phyloP scores from a whole-genome alignment of 495 filamentous ascomycete species.

The Astrothelium subdiscretum region DNA sequence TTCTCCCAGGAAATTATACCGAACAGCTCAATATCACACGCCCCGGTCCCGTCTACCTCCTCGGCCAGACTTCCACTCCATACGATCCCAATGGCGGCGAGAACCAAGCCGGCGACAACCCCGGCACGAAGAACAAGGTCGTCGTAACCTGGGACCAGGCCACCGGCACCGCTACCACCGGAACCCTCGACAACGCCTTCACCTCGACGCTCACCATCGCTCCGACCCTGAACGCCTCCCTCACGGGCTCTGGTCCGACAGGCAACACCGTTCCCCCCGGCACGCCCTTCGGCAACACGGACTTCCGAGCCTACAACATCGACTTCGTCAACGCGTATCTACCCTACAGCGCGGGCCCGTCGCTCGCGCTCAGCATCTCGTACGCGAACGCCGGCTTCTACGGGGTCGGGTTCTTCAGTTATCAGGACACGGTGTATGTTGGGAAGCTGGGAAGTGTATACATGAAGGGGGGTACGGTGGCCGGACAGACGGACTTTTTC shows the following conservation, averaged over 20 bases:
- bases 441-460: slow-evolving; percentile 51
- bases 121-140: slow-evolving; percentile 36
- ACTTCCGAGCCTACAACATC: slow-evolving; percentile 50
- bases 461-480: slow-evolving; percentile 41
- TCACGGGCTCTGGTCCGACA: slow-evolving; percentile 44
- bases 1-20: slow-evolving; percentile 42
- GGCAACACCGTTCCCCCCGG: slow-evolving; percentile 44
- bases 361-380: slow-evolving; percentile 43
- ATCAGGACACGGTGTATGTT: slow-evolving; percentile 52
- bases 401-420: slow-evolving; percentile 44
- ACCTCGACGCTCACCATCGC: slow-evolving; percentile 44
- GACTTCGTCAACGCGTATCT: slow-evolving; percentile 47
- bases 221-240: slow-evolving; percentile 43
- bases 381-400: slow-evolving; percentile 50
- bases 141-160: slow-evolving; percentile 39
- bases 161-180: slow-evolving; percentile 33
- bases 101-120: slow-evolving; percentile 26
- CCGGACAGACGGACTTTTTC: slow-evolving; percentile 46
- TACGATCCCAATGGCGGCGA: slow-evolving; percentile 17
- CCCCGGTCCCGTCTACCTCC: slow-evolving; percentile 41
- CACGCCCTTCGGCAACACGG: slow-evolving; percentile 44
- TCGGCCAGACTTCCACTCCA: slow-evolving; percentile 39
- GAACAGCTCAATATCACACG: slow-evolving; percentile 53
- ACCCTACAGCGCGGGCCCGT: slow-evolving; percentile 40
- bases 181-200: slow-evolving; percentile 43